These are phyloP conservation scores for Trapa incisa DNA, from an alignment of 345 rosid genomes.

Conservation along the genomic window DNA sequence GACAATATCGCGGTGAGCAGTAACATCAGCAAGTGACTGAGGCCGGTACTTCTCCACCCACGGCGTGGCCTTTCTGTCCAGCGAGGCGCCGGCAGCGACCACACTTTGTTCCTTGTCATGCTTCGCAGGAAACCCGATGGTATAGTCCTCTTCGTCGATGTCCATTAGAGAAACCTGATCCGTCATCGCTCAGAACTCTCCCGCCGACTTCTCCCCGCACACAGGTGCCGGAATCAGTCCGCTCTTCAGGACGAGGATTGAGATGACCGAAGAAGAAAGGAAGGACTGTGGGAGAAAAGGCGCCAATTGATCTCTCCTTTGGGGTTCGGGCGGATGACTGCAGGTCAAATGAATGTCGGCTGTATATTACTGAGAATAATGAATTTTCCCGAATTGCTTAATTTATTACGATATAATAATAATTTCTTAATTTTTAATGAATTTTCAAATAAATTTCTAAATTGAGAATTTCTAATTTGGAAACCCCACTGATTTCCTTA, in stretches of 20 bases:
- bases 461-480: too few relatives aligned
- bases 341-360: too few relatives aligned
- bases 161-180: slow-evolving; percentile 61
- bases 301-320: too few relatives aligned
- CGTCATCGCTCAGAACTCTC: slow-evolving; percentile 23
- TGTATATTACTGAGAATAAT: too few relatives aligned
- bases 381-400: too few relatives aligned
- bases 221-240: background rate
- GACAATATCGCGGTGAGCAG: slow-evolving; percentile 95
- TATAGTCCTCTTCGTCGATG: slow-evolving; percentile 34
- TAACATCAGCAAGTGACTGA: slow-evolving; percentile 83
- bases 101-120: slow-evolving; percentile 17
- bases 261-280: too few relatives aligned
- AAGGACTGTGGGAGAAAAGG: too few relatives aligned
- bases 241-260: background rate
- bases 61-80: slow-evolving; percentile 49
- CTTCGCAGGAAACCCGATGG: background rate
- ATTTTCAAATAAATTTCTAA: too few relatives aligned
- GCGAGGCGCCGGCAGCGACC: slow-evolving; percentile 24
- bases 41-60: slow-evolving; percentile 99
- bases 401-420: too few relatives aligned
- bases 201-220: background rate
- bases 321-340: too few relatives aligned
- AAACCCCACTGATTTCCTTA: too few relatives aligned
- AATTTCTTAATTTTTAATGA: too few relatives aligned